A percentile compares a stretch with the other conserved stretches of the same genome.
phyloP scores from a whole-genome alignment of 352 stramenopile species.

The Hyaloperonospora brassicae region DNA sequence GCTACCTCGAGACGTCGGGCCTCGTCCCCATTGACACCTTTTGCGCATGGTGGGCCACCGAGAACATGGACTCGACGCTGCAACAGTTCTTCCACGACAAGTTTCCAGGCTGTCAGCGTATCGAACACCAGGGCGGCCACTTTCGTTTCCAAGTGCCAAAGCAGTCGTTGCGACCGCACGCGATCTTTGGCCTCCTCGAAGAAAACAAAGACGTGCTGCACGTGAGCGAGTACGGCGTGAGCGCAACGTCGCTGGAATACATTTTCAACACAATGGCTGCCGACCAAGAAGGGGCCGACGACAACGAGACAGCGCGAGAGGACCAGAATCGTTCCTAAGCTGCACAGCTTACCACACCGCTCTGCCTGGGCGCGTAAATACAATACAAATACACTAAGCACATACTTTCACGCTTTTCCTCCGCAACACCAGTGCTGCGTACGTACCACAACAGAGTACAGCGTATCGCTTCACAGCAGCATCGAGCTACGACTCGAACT shows the following conservation, averaged over 20 bases:
- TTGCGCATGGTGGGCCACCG: conserved; percentile 46
- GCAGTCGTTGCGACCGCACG: conserved; percentile 34
- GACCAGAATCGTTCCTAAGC: conserved; percentile 21
- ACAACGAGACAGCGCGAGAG: conserved; percentile 28
- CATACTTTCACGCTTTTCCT: too few relatives aligned
- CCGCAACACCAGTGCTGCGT: too few relatives aligned
- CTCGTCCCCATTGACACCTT: conserved; percentile 48
- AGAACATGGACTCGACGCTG: conserved; percentile 33
- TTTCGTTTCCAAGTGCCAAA: conserved; percentile 72
- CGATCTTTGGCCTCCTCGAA: conserved; percentile 79
- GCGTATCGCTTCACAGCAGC: too few relatives aligned
- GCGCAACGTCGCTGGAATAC: conserved; percentile 86
- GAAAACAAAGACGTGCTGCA: conserved; percentile 41
- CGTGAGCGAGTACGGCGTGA: conserved; percentile 85
- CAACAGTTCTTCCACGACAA: conserved; percentile 36
- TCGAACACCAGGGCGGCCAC: conserved; percentile 58
- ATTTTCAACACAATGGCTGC: conserved; percentile 90
- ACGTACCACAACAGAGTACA: too few relatives aligned
- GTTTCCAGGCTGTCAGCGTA: conserved; percentile 33
- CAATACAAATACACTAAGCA: conserved; percentile 11
- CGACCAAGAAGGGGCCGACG: conserved; percentile 54
- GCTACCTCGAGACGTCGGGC: conserved; percentile 37
- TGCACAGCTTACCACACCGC: not conserved
- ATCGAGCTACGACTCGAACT: conserved; percentile 25
- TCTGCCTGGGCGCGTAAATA: conserved; percentile 7